These are phyloP conservation scores for Aspergillus sergii DNA, from an alignment of 2,329 filamentous ascomycete genomes.

Conservation along the genomic window DNA sequence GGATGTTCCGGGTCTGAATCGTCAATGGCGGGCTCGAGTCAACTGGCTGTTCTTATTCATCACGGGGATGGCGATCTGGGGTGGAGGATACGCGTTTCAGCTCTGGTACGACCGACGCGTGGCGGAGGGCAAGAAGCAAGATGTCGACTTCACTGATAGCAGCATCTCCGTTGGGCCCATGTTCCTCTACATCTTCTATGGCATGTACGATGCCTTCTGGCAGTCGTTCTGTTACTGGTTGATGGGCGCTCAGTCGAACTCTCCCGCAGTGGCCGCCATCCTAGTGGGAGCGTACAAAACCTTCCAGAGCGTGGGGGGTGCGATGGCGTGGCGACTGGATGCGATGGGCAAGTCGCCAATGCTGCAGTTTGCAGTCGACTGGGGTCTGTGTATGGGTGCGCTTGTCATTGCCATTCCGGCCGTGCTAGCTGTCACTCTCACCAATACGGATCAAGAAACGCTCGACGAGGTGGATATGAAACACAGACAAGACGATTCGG, in stretches of 20 bases:
- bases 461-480: not conserved
- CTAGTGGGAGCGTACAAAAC: slow-evolving; percentile 53
- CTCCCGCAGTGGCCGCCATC: slow-evolving; percentile 44
- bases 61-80: slow-evolving; percentile 58
- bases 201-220: slow-evolving; percentile 69
- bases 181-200: slow-evolving; percentile 72
- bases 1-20: slow-evolving; percentile 47
- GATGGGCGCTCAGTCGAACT: slow-evolving; percentile 51
- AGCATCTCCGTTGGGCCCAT: slow-evolving; percentile 62
- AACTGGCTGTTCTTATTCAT: slow-evolving; percentile 53
- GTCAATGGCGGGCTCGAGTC: slow-evolving; percentile 50
- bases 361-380: slow-evolving; percentile 51
- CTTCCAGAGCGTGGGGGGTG: slow-evolving; percentile 48
- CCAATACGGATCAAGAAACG: not conserved
- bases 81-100: slow-evolving; percentile 68
- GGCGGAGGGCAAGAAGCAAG: slow-evolving; percentile 45
- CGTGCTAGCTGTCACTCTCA: slow-evolving; percentile 43
- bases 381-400: slow-evolving; percentile 50
- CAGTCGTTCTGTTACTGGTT: slow-evolving; percentile 67
- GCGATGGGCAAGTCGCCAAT: slow-evolving; percentile 39
- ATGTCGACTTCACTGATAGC: slow-evolving; percentile 53
- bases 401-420: slow-evolving; percentile 48
- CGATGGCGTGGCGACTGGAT: slow-evolving; percentile 52
- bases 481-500: not conserved
- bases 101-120: slow-evolving; percentile 53